phyloP scores from a whole-genome alignment of 495 filamentous ascomycete genomes.

The Penicillium canescens region DNA sequence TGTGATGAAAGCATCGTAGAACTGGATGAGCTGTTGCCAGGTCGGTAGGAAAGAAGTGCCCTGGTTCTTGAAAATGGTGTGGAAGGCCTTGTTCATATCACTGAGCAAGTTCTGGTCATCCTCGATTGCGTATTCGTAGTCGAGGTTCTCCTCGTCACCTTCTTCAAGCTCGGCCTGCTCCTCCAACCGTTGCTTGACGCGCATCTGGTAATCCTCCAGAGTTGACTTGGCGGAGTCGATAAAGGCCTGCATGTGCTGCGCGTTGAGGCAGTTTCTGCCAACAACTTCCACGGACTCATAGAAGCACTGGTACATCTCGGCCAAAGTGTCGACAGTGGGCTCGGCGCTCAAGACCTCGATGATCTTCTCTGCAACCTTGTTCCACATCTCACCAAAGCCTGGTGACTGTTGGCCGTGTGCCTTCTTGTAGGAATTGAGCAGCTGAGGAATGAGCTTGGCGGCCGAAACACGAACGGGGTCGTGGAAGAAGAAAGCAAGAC shows the following conservation, averaged over 20 bases:
- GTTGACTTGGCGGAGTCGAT: slow-evolving; percentile 80
- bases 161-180: slow-evolving; percentile 78
- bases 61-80: slow-evolving; percentile 97
- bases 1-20: slow-evolving; percentile 83
- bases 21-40: slow-evolving; percentile 81
- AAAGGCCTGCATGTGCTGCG: slow-evolving; percentile 79
- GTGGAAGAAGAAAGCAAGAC: slow-evolving; percentile 98
- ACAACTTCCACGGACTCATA: slow-evolving; percentile 97
- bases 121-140: slow-evolving; percentile 77
- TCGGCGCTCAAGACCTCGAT: slow-evolving; percentile 94
- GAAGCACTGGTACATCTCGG: slow-evolving; percentile 99
- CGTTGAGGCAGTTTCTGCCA: slow-evolving; percentile 76
- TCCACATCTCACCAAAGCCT: slow-evolving; percentile 79
- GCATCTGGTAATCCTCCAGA: slow-evolving; percentile 86
- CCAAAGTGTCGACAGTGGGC: slow-evolving; percentile 92
- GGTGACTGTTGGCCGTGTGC: slow-evolving; percentile 75
- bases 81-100: slow-evolving; percentile 99
- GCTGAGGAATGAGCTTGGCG: slow-evolving; percentile 90
- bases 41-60: slow-evolving; percentile 77
- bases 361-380: slow-evolving; percentile 80
- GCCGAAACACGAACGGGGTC: slow-evolving; percentile 95
- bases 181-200: slow-evolving; percentile 76
- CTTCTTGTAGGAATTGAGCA: slow-evolving; percentile 92
- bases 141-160: slow-evolving; percentile 75
- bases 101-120: slow-evolving; percentile 96